Percentiles rank a stretch among this genome's conserved stretches.
phyloP scores from a whole-genome alignment of 192 early-diverging fungal genomes.

The Globomyces pollinis-pini region DNA sequence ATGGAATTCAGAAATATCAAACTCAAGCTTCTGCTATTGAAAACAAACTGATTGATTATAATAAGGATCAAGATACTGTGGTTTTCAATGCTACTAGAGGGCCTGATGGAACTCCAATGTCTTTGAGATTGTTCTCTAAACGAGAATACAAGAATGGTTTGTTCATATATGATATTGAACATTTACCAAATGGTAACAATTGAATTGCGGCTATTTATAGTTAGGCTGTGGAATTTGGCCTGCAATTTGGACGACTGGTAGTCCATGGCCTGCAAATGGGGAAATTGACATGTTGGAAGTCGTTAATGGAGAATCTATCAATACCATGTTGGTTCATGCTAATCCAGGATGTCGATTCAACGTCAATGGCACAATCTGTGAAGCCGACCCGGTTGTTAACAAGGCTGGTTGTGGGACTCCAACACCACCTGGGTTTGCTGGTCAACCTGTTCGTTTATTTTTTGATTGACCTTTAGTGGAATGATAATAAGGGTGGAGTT shows the following conservation, averaged over 20 bases:
- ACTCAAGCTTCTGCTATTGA: neutral
- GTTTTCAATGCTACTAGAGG: neutral
- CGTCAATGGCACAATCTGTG: conserved; percentile 12
- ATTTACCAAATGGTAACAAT: neutral
- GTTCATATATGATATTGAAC: neutral
- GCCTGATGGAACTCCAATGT: neutral
- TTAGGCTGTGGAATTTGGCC: conserved; percentile 50
- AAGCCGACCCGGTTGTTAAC: neutral
- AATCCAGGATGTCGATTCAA: conserved; percentile 18
- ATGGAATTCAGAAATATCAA: neutral
- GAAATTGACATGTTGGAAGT: conserved; percentile 48
- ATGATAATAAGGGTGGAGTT: neutral
- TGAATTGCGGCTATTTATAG: too few relatives aligned
- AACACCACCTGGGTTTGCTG: neutral
- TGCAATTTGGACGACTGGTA: conserved; percentile 38
- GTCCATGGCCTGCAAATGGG: conserved; percentile 33
- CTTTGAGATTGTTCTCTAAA: neutral
- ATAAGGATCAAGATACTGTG: neutral
- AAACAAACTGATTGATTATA: neutral
- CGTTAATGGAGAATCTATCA: conserved; percentile 17
- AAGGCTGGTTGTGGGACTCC: conserved; percentile 17
- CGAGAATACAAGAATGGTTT: neutral
- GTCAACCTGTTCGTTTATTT: neutral
- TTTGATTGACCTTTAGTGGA: neutral
- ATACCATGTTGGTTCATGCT: conserved; percentile 30